phyloP scores from a whole-genome alignment of 352 stramenopile species.

The Phytophthora quininea region DNA sequence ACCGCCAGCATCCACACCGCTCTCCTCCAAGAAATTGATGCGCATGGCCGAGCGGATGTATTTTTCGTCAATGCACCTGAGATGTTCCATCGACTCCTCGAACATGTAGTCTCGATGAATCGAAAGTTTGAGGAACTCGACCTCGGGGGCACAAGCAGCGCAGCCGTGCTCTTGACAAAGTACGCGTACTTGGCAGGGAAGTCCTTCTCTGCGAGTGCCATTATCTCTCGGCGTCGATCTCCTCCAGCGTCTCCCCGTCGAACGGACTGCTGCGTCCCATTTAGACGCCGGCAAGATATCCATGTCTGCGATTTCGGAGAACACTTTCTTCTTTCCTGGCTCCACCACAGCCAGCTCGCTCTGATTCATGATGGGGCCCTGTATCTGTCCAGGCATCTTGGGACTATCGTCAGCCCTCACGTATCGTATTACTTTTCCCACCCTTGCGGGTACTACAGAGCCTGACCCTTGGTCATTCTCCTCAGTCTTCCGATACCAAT shows the following conservation, averaged over 20 bases:
- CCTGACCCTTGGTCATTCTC: conserved; percentile 4
- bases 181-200: conserved; percentile 61
- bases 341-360: conserved; percentile 44
- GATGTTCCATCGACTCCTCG: conserved; percentile 68
- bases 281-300: conserved; percentile 44
- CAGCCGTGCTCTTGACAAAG: conserved; percentile 47
- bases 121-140: conserved; percentile 56
- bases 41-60: conserved; percentile 69
- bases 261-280: conserved; percentile 36
- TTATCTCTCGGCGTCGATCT: conserved; percentile 39
- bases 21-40: conserved; percentile 85
- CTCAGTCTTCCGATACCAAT: conserved; percentile 54
- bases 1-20: conserved; percentile 83
- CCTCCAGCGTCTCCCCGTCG: conserved; percentile 44
- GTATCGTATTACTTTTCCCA: conserved; percentile 39
- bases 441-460: conserved; percentile 18
- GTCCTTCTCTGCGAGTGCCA: conserved; percentile 39
- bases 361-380: conserved; percentile 16
- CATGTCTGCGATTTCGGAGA: conserved; percentile 38
- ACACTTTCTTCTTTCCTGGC: conserved; percentile 35
- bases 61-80: conserved; percentile 58
- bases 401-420: conserved; percentile 27
- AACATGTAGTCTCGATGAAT: conserved; percentile 61
- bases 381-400: conserved; percentile 40
- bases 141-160: conserved; percentile 45